Base-by-base conservation (phyloP, 257 asterid species). In the Leonotis leonurus region DNA sequence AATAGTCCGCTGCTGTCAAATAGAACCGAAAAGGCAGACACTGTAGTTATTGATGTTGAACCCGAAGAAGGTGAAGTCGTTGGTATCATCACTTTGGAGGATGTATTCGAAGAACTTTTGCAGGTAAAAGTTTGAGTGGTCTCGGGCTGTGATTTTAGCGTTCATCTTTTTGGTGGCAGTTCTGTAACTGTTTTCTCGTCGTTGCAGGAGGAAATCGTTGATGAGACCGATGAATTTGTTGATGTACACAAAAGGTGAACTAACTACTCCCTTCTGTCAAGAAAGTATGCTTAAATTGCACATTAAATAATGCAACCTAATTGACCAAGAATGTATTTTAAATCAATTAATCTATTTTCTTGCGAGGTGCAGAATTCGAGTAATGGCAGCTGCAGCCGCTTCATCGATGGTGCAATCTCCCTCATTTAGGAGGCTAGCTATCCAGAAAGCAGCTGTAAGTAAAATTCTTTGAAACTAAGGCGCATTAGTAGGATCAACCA, bases 21-120 rank as follows among this genome's bases (percentile, higher is more conserved):
- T 56, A 75, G 76, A 69, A 74, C 70, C 36, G 73, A 75, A 64
- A 78, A 73, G 46, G 22, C 72, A 36, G 86, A 75, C 10, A 72
- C 22, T 29, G 62, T 89, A 65, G 81, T 76, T 24, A 80, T 85
- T 56, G 95, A 90, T 64, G 81, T 90, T 35, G 92, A 83, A 51
- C 55, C 80, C 30, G 96, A 90, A 64, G 88, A 90, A 60, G 85
- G 85, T 60, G 95, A 85, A 74, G 97, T 87, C 53, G 79, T 87
- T 32, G 97, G 97, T 61, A 85, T 90, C 59, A 90, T 90, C 73
- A 90, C 97, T 62, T 75, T 90, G 66, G 97, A 90, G 79, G 97
- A 90, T 67, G 96, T 90, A 66, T 87, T 90, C 70, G 97, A 90
- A 87, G 97, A 90, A 64, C 96, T 90, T 67, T 79, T 90, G 87